A percentile compares a stretch with the other conserved stretches of the same genome.
Conservation (phyloP, 1,139 yeast species). For the Magnusiomyces sp. region DNA sequence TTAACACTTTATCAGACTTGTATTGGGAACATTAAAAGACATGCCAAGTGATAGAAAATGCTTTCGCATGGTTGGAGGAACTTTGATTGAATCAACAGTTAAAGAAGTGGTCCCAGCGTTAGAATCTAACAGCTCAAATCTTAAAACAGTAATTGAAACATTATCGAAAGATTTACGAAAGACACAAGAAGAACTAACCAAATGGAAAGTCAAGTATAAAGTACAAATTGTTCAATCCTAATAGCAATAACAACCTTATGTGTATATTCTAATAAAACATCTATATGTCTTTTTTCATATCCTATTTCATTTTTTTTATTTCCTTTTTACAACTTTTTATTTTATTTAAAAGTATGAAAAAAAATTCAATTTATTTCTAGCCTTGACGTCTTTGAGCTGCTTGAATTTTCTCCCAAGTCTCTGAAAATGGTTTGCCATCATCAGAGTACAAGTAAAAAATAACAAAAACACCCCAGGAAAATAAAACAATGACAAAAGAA, state of each 20-base stretch:
- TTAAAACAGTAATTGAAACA: constrained; percentile 29
- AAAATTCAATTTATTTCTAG: not conserved
- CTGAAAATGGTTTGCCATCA: constrained; percentile 3
- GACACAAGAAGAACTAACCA: constrained; percentile 31
- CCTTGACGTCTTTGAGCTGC: not conserved
- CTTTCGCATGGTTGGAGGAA: constrained; percentile 92
- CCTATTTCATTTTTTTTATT: not conserved
- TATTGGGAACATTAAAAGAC: constrained; percentile 45
- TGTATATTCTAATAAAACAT: not conserved
- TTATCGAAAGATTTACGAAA: constrained; percentile 30
- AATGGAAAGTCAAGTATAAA: constrained; percentile 37
- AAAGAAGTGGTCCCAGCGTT: constrained; percentile 66
- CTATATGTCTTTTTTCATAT: constrained; percentile 1
- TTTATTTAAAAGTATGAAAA: not conserved
- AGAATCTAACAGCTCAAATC: constrained; percentile 45
- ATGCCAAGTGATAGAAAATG: constrained; percentile 61
- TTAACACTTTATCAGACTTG: constrained; percentile 30
- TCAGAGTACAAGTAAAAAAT: constrained; percentile 47
- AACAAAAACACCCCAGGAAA: constrained; percentile 70
- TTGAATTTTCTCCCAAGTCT: not conserved
- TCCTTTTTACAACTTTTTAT: not conserved
- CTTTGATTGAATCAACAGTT: constrained; percentile 73
- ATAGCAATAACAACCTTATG: not conserved
- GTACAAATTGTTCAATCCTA: constrained; percentile 33
- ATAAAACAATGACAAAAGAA: constrained; percentile 59